Base-by-base conservation (phyloP, 257 asterid species). In the Cruciata laevipes region DNA sequence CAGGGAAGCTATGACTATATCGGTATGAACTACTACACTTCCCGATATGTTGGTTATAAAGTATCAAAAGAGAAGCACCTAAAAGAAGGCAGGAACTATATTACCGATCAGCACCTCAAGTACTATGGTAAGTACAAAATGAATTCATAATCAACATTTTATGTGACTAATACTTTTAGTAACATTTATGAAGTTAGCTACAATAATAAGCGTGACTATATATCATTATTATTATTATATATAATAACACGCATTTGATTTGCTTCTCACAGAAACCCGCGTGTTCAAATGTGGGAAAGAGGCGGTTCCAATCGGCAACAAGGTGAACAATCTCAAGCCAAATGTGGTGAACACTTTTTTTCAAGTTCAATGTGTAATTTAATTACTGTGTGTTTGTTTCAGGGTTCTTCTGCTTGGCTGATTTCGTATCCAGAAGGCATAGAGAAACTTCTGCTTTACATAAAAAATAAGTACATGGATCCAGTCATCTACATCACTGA, bases 401-500 rank as follows among this genome's bases (percentile, higher is more conserved):
- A 69, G 73, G 66, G 17, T 38, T 37, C 31, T 69, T 9, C 66
- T 7, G 67, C 3, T 3, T 69, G 73, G 67, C 33, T 69, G 9
- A 33, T 33, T 23, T 16, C 20, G 12, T 32, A 56, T 7, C 71
- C 65, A 2, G 40, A 25, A 56, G 73, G 73, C 13, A 69, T 69
- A 17, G 1, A 16, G 21, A 66, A 27, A 6, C 44, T 69, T 40
- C 14, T 69, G 44, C 66, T 80, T 55, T 62, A 76, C 49, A 71
- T 81, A 1, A 75, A 82, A 72, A 68, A 31, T 11, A 75, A 55
- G 57, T 84, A 79, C 14, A 74, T 70, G 2, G 69, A 77, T 70
- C 86, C 86, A 25, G 18, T 71, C 13, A 77, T 84, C 66, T 82
- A 84, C 73, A 65, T 84, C 37, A 82, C 87, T 20, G 83, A 84